A percentile compares a stretch with the other conserved stretches of the same genome.
phyloP scores from a whole-genome alignment of 1,284 basidiomycete genomes.

The Sporisorium reilianum region DNA sequence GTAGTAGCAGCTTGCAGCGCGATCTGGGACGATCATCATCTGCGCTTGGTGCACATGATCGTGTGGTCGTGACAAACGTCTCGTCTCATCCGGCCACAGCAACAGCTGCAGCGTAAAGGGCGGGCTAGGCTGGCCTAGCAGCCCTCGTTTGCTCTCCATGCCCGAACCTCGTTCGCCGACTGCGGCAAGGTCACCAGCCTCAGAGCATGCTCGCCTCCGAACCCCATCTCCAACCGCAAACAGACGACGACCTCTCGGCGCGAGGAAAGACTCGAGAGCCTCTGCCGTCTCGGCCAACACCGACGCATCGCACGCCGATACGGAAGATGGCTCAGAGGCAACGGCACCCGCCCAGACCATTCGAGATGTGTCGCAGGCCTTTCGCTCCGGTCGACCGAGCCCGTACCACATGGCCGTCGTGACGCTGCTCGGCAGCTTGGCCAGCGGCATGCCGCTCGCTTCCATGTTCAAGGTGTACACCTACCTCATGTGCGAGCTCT shows the following conservation, averaged over 20 bases:
- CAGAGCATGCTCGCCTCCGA: slow-evolving; percentile 6
- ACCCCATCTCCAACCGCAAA: slow-evolving; percentile 9
- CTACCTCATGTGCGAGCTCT: slow-evolving; percentile 61
- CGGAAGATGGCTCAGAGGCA: slow-evolving; percentile 39
- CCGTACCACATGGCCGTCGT: slow-evolving; percentile 64
- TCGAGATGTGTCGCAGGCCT: slow-evolving; percentile 51
- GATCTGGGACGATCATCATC: too few relatives aligned
- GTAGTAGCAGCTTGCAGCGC: too few relatives aligned
- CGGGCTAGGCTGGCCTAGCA: neutral
- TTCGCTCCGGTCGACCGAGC: slow-evolving; percentile 44
- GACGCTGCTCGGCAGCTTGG: slow-evolving; percentile 55
- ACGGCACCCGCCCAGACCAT: slow-evolving; percentile 52
- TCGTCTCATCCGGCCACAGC: neutral
- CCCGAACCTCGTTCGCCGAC: slow-evolving; percentile 14
- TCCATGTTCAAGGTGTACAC: slow-evolving; percentile 65
- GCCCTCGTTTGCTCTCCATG: slow-evolving; percentile 2
- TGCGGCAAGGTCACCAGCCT: slow-evolving; percentile 10
- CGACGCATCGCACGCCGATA: slow-evolving; percentile 24
- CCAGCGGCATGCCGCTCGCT: slow-evolving; percentile 59
- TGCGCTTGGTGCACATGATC: neutral
- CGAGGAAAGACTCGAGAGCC: slow-evolving; percentile 20
- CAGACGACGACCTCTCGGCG: slow-evolving; percentile 6
- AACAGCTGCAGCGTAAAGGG: neutral
- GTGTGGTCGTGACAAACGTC: neutral
- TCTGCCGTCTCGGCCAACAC: slow-evolving; percentile 24